Evolutionary conservation across 176 grass and related monocot genomes (phyloP).

Genomic region (Carex parvula): DNA sequence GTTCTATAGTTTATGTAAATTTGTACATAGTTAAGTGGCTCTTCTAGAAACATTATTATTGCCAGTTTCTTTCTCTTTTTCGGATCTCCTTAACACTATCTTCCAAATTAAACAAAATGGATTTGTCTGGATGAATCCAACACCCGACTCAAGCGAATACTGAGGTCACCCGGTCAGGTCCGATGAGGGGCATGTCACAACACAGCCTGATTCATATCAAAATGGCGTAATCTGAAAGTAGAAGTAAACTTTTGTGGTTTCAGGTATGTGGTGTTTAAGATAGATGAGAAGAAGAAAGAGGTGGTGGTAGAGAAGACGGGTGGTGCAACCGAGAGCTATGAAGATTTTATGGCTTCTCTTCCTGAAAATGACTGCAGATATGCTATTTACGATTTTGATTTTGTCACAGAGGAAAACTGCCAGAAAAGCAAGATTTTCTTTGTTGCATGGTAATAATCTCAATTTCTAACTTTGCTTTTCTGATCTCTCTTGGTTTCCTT

Average conservation of each 20-base stretch:
- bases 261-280: slow-evolving; percentile 97
- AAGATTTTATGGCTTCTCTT: slow-evolving; percentile 86
- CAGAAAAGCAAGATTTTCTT: slow-evolving; percentile 99
- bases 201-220: background rate
- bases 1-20: background rate
- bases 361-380: slow-evolving; percentile 98
- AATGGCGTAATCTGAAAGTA: slow-evolving; percentile 26
- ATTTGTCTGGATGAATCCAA: background rate
- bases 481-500: background rate
- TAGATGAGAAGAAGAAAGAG: slow-evolving; percentile 82
- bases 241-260: slow-evolving; percentile 52
- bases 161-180: background rate
- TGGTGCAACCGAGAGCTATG: slow-evolving; percentile 83
- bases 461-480: background rate
- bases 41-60: background rate
- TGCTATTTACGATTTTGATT: slow-evolving; percentile 94
- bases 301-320: slow-evolving; percentile 90
- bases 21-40: background rate
- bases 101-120: background rate
- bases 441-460: slow-evolving; percentile 74
- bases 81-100: background rate
- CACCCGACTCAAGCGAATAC: background rate
- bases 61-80: background rate
- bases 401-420: slow-evolving; percentile 89
- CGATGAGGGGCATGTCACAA: background rate